Percentiles rank a stretch among this genome's conserved stretches.
phyloP scores from a whole-genome alignment of 73 alveolate species.

The Paramecium bursaria region DNA sequence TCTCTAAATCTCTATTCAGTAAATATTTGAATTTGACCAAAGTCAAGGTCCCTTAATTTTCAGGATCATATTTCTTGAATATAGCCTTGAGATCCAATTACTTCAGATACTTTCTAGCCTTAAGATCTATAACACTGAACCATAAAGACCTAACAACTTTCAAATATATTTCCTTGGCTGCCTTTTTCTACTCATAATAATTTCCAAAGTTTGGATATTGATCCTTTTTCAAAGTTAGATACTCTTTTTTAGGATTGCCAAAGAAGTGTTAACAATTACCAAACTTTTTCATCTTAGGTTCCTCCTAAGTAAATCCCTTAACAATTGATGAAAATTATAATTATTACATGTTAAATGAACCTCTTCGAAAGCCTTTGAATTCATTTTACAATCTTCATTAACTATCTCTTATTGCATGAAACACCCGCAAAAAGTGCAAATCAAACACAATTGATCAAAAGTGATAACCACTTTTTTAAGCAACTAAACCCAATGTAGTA shows the following conservation, averaged over 20 bases:
- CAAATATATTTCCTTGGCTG: conserved; percentile 47
- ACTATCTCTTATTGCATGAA: conserved; percentile 78
- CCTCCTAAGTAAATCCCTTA: conserved; percentile 29
- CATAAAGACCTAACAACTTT: conserved; percentile 39
- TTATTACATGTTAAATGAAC: conserved; percentile 30
- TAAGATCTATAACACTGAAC: conserved; percentile 30
- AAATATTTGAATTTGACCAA: conserved; percentile 42
- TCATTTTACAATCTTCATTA: conserved; percentile 62
- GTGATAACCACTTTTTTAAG: conserved; percentile 74
- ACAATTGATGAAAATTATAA: neutral
- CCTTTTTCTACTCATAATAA: conserved; percentile 26
- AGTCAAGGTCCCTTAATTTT: conserved; percentile 23
- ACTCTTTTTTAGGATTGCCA: conserved; percentile 55
- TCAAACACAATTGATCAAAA: conserved; percentile 75
- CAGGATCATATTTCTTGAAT: conserved; percentile 52
- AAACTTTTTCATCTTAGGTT: conserved; percentile 42
- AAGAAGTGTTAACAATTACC: conserved; percentile 51
- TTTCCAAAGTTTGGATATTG: conserved; percentile 50
- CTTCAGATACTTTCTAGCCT: conserved; percentile 35
- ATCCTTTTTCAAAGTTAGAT: conserved; percentile 25
- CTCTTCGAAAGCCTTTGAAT: conserved; percentile 50
- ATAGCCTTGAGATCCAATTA: conserved; percentile 17
- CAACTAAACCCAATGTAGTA: conserved; percentile 80
- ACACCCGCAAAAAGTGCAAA: conserved; percentile 79
- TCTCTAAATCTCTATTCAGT: conserved; percentile 9